Conservation (phyloP, 1,284 basidiomycete genomes). For the Leccinum griseonigrum region DNA sequence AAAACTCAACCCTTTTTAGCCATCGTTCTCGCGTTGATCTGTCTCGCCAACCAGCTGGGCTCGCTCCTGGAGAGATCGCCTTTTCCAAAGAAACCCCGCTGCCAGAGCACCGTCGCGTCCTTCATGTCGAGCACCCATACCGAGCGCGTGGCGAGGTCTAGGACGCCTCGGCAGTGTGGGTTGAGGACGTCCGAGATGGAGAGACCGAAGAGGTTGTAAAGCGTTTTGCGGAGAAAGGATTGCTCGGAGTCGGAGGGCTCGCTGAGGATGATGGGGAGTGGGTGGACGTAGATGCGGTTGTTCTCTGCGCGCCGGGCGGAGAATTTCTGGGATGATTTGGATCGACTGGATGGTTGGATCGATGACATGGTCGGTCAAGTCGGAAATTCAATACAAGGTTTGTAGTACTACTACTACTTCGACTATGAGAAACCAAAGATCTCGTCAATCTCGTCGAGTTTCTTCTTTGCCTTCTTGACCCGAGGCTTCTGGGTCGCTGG, state of each 20-base stretch:
- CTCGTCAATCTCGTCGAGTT: conserved; percentile 31
- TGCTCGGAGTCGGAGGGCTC: conserved; percentile 34
- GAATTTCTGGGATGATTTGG: conserved; percentile 42
- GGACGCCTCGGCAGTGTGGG: conserved; percentile 65
- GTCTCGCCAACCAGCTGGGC: conserved; percentile 85
- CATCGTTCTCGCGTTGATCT: conserved; percentile 61
- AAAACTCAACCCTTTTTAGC: conserved; percentile 51
- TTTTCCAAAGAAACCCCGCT: conserved; percentile 95
- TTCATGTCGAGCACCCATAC: conserved; percentile 73
- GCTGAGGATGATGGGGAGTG: conserved; percentile 59
- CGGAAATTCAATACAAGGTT: not conserved
- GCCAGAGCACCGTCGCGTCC: conserved; percentile 77
- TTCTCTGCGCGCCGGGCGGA: conserved; percentile 57
- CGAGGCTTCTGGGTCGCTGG: conserved; percentile 5
- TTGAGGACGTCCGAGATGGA: conserved; percentile 49
- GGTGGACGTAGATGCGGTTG: conserved; percentile 63
- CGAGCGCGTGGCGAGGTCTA: conserved; percentile 71
- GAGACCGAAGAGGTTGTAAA: conserved; percentile 52
- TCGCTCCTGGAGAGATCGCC: conserved; percentile 92
- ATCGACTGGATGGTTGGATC: conserved; percentile 38
- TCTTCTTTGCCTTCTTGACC: conserved; percentile 28
- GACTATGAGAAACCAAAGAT: conserved; percentile 29
- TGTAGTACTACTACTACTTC: not conserved
- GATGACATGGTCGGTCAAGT: conserved; percentile 37
- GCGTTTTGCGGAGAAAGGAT: conserved; percentile 39